Evolutionary conservation across 306 rosid genomes (phyloP), one percentile per base, ranked within the genome.

Genomic region (Cotoneaster glaucophyllus): DNA sequence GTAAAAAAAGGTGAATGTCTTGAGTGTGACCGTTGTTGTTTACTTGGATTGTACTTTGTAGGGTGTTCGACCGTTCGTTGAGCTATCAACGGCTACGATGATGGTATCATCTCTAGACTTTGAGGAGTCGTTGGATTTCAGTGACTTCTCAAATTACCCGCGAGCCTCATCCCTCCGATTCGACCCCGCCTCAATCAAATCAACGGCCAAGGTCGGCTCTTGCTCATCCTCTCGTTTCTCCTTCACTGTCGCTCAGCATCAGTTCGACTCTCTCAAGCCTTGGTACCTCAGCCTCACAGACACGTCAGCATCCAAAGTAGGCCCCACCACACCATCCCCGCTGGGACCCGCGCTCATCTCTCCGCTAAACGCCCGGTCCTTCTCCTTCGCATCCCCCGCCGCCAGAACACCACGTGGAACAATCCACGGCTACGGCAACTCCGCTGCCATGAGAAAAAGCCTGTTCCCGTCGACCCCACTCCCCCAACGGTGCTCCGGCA

Each of bases 191-290:
- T 81, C 89, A 0, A 63, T 89, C 4, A 80, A 84, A 67, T 82
- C 98, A 12, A 84, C 93, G 82, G 84, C 86, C 21, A 96, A 87
- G 89, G 76, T 90, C 17, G 97, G 98, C 2, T 73, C 98, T 0
- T 90, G 96, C 84, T 86, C 99, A 4, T 96, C 99, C 3, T 93
- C 99, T 0, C 96, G 99, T 7, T 95, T 95, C 89, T 85, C 99
- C 58, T 95, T 95, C 86, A 90, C 97, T n/a, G 99, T 95, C 8
- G 85, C 97, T 10, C 96, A 86, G 34, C 93, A 90, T 73, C 78
- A 74, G 78, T 78, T 90, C 43, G 97, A 95, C 86, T 86, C 99
- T 6, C 88, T 95, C 39, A 95, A 95, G 67, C 99, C 99, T 0
- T 95, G 99, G 99, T 90, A 95, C 84, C 96, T 95, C 11, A 92